Conservation (phyloP, 2,329 filamentous ascomycete species). For the Moelleriella libera region DNA sequence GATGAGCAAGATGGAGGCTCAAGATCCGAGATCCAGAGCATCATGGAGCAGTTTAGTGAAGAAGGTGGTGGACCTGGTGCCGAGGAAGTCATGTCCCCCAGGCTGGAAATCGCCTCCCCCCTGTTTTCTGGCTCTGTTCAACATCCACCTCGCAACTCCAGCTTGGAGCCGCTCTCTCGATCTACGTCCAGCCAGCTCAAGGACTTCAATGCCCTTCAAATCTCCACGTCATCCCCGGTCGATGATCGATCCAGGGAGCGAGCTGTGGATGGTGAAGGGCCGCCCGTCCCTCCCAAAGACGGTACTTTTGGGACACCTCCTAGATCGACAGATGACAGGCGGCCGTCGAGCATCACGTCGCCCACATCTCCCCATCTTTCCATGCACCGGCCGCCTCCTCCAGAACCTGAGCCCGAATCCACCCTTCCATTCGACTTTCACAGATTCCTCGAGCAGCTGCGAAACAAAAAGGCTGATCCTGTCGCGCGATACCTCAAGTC, state of each 20-base stretch:
- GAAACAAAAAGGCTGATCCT: conserved; percentile 94
- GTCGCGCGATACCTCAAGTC: conserved; percentile 92
- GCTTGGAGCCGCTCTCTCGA: conserved; percentile 57
- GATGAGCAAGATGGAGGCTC: conserved; percentile 56
- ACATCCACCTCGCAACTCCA: conserved; percentile 75
- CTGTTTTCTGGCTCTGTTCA: conserved; percentile 51
- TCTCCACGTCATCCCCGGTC: conserved; percentile 24
- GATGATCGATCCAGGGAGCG: conserved; percentile 22
- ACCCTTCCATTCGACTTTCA: conserved; percentile 92
- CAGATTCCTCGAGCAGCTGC: conserved; percentile 85
- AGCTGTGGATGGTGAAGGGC: conserved; percentile 30
- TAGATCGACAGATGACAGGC: conserved; percentile 23
- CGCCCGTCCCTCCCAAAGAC: conserved; percentile 48
- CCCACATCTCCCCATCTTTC: conserved; percentile 34
- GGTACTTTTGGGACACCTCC: conserved; percentile 27
- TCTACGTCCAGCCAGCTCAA: conserved; percentile 33
- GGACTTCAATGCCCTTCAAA: conserved; percentile 27
- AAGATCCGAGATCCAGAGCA: conserved; percentile 81
- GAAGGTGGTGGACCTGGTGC: conserved; percentile 55
- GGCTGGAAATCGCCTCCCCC: conserved; percentile 70
- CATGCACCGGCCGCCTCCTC: conserved; percentile 51
- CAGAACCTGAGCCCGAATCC: conserved; percentile 66
- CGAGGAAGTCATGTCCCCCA: conserved; percentile 85
- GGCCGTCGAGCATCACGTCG: conserved; percentile 11
- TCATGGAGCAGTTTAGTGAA: conserved; percentile 91